phyloP scores from a whole-genome alignment of 306 rosid species.

The Leucaena leucocephala region DNA sequence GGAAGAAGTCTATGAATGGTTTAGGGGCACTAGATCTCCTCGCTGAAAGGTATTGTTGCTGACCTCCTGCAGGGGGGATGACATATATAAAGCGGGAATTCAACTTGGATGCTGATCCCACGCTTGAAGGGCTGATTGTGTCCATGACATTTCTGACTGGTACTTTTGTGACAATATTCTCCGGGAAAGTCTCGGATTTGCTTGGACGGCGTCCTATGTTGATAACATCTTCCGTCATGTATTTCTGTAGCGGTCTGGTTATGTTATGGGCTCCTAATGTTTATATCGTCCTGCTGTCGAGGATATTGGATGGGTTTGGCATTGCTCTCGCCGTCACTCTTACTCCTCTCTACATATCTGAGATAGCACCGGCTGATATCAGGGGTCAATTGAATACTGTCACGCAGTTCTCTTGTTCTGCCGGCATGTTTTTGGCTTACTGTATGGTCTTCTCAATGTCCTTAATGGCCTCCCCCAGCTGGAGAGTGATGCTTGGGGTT shows the following conservation, averaged over 20 bases:
- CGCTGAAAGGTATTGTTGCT: slow-evolving; percentile 29
- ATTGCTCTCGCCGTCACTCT: slow-evolving; percentile 71
- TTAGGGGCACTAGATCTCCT: slow-evolving; percentile 11
- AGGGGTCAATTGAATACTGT: slow-evolving; percentile 85
- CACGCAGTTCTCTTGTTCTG: slow-evolving; percentile 86
- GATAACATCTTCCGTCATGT: slow-evolving; percentile 70
- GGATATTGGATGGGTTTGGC: slow-evolving; percentile 85
- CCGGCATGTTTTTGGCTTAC: slow-evolving; percentile 90
- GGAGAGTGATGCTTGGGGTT: slow-evolving; percentile 92
- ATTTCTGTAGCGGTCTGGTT: slow-evolving; percentile 67
- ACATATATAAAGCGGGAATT: slow-evolving; percentile 84
- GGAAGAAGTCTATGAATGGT: neutral
- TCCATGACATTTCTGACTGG: slow-evolving; percentile 88
- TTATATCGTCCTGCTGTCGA: slow-evolving; percentile 60
- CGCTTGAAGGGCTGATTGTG: slow-evolving; percentile 90
- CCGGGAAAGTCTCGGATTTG: slow-evolving; percentile 81
- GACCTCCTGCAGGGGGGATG: slow-evolving; percentile 66
- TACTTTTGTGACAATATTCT: slow-evolving; percentile 77
- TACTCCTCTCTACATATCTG: slow-evolving; percentile 88
- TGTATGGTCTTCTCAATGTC: slow-evolving; percentile 88
- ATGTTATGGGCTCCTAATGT: slow-evolving; percentile 87
- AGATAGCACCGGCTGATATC: slow-evolving; percentile 93
- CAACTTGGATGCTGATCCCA: slow-evolving; percentile 63
- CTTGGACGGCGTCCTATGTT: slow-evolving; percentile 91
- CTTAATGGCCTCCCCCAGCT: slow-evolving; percentile 54